These are phyloP conservation scores for Litsea cubeba DNA, from an alignment of 164 flowering plant species.

Conservation along the genomic window DNA sequence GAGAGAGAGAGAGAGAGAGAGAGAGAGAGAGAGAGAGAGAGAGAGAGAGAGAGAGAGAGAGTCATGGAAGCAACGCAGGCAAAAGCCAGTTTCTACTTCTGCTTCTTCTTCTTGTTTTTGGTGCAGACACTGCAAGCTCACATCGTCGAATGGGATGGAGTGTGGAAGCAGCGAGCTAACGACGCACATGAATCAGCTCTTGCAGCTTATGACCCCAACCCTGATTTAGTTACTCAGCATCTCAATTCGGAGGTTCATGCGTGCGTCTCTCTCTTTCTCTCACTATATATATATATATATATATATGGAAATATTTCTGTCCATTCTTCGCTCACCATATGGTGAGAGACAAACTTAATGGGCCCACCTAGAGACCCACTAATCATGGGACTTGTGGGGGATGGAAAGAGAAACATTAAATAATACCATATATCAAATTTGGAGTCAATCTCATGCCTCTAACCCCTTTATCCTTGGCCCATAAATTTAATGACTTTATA, in stretches of 20 bases:
- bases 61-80: not conserved
- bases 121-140: conserved; percentile 17
- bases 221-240: conserved; percentile 36
- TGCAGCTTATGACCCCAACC: conserved; percentile 37
- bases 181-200: conserved; percentile 27
- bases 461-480: too few relatives aligned
- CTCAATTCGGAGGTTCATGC: conserved; percentile 33
- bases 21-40: too few relatives aligned
- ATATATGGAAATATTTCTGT: too few relatives aligned
- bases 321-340: not conserved
- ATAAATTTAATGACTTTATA: too few relatives aligned
- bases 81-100: not conserved
- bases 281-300: not conserved
- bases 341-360: not conserved
- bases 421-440: too few relatives aligned
- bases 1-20: too few relatives aligned
- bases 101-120: not conserved
- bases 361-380: too few relatives aligned
- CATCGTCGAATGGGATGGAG: conserved; percentile 35
- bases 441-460: too few relatives aligned
- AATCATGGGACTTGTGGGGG: too few relatives aligned
- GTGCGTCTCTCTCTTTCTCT: conserved; percentile 22
- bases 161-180: conserved; percentile 39
- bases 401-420: too few relatives aligned
- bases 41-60: too few relatives aligned